Conservation (phyloP, 129 eudicot species). For the Flaveria linearis region DNA sequence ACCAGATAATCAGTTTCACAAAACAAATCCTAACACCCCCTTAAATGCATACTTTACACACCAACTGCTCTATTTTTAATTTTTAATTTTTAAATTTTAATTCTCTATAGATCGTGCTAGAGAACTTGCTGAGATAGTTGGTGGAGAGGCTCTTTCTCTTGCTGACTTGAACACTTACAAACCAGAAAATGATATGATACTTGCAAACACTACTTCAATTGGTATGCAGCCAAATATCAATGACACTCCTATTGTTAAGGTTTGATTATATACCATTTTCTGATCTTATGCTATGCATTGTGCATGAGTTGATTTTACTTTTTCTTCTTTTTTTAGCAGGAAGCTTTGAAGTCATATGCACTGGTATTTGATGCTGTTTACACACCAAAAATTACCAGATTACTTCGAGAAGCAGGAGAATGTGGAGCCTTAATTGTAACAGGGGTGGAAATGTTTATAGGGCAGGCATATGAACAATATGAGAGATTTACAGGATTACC, state of each 20-base stretch:
- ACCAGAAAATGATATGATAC: constrained; percentile 84
- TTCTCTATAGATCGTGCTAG: constrained; percentile 62
- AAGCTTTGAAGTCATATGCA: constrained; percentile 66
- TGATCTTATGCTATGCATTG: constrained; percentile 1
- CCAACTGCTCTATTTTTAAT: neutral
- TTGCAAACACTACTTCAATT: constrained; percentile 91
- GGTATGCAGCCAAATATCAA: constrained; percentile 94
- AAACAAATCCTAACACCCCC: constrained; percentile 6
- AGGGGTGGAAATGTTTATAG: constrained; percentile 92
- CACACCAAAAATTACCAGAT: constrained; percentile 92
- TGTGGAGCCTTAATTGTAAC: constrained; percentile 72
- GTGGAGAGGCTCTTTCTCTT: constrained; percentile 85
- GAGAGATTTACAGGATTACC: constrained; percentile 97
- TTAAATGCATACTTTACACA: neutral
- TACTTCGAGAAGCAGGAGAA: constrained; percentile 77
- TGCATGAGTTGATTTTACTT: neutral
- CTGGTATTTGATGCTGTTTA: constrained; percentile 91
- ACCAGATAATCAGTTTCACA: constrained; percentile 9
- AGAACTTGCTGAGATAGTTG: constrained; percentile 69
- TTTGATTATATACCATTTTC: constrained; percentile 32
- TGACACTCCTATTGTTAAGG: constrained; percentile 88
- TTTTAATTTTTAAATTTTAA: neutral
- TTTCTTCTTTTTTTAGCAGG: constrained; percentile 42
- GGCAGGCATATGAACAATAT: constrained; percentile 90
- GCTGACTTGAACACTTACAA: constrained; percentile 56